phyloP scores from a whole-genome alignment of 371 early-diverging fungal genomes.

The Gilbertella persicaria region DNA sequence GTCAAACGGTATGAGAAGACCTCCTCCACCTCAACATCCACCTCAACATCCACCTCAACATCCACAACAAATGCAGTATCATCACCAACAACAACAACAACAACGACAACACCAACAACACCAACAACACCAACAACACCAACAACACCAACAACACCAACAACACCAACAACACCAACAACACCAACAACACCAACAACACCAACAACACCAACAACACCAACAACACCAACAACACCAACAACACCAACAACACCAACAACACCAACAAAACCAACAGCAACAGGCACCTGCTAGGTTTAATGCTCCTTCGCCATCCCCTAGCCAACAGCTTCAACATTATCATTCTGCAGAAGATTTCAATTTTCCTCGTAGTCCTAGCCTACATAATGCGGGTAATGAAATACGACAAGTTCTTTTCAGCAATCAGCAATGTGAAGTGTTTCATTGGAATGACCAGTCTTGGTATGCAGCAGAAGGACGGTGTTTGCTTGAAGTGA shows the following conservation, averaged over 20 bases:
- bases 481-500: conserved; percentile 36
- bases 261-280: not conserved
- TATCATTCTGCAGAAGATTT: conserved; percentile 17
- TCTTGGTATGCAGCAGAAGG: conserved; percentile 49
- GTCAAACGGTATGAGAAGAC: conserved; percentile 8
- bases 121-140: not conserved
- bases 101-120: conserved; percentile 3
- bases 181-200: conserved; percentile 7
- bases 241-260: conserved; percentile 1
- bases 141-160: not conserved
- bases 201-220: conserved; percentile 7
- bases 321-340: conserved; percentile 1
- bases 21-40: not conserved
- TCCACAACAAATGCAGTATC: conserved; percentile 1
- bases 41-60: not conserved
- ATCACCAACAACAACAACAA: conserved; percentile 5
- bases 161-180: not conserved
- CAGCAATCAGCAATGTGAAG: conserved; percentile 39
- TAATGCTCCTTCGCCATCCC: conserved; percentile 17
- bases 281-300: conserved; percentile 2
- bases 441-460: conserved; percentile 50
- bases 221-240: conserved; percentile 2
- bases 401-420: conserved; percentile 34
- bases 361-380: conserved; percentile 35
- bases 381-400: conserved; percentile 18